Percentiles rank a stretch among this genome's conserved stretches.
These are phyloP conservation scores for Paracoccidioides brasiliensis DNA, from an alignment of 2,329 filamentous ascomycete genomes.

Conservation along the genomic window DNA sequence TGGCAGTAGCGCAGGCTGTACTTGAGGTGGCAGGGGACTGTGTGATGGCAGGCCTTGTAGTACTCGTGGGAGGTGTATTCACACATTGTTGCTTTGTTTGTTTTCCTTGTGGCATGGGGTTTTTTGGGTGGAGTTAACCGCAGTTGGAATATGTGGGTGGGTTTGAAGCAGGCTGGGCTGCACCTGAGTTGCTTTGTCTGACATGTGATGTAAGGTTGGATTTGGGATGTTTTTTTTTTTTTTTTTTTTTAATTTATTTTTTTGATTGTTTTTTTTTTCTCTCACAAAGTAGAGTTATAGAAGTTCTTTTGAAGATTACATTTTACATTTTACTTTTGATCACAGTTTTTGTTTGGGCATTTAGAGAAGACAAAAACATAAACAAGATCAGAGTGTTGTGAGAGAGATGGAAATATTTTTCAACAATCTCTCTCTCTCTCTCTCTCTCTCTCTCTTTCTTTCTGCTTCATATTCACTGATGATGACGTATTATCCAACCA, in stretches of 20 bases:
- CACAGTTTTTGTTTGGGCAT: too few relatives aligned
- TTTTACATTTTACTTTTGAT: too few relatives aligned
- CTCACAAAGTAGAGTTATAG: not conserved
- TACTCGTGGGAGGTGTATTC: constrained; percentile 5
- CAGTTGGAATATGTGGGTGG: too few relatives aligned
- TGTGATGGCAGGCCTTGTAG: constrained; percentile 7
- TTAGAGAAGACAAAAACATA: too few relatives aligned
- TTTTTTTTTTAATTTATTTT: not conserved
- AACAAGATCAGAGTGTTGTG: too few relatives aligned
- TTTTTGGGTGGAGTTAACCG: too few relatives aligned
- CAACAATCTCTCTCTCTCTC: not conserved
- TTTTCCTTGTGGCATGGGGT: not conserved
- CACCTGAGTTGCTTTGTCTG: not conserved
- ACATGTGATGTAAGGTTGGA: not conserved
- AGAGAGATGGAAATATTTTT: not conserved
- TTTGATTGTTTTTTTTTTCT: not conserved
- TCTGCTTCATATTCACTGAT: not conserved
- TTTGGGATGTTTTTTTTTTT: not conserved
- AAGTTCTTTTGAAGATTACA: not conserved
- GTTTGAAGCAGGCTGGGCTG: not conserved
- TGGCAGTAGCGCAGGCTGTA: constrained; percentile 9
- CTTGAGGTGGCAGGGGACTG: constrained; percentile 8
- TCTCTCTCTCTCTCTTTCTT: not conserved
- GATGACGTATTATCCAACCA: too few relatives aligned
- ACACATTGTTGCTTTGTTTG: constrained; percentile 7